These are phyloP conservation scores for Suhomyces xylopsoci DNA, from an alignment of 805 yeast species.

Conservation along the genomic window DNA sequence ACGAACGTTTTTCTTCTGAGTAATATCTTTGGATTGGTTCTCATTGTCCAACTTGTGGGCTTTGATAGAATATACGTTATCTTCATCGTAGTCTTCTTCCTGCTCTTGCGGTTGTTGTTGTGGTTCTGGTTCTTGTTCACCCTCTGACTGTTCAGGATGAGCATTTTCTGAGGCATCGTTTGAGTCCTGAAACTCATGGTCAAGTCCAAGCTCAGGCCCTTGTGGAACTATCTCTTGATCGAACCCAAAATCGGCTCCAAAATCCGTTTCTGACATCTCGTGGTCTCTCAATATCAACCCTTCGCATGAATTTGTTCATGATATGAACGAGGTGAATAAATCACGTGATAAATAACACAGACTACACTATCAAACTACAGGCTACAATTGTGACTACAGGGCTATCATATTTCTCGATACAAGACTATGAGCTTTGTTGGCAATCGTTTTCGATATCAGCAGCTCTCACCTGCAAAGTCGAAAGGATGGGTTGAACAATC, in stretches of 20 bases:
- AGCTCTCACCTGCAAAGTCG: neutral
- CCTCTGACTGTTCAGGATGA: neutral
- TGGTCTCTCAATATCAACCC: neutral
- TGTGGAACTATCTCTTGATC: neutral
- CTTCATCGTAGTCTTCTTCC: slow-evolving; percentile 16
- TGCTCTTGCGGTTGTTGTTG: neutral
- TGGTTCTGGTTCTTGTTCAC: neutral
- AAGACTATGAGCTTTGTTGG: too few species aligned
- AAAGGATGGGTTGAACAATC: neutral
- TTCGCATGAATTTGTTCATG: neutral
- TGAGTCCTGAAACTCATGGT: neutral
- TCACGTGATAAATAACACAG: neutral
- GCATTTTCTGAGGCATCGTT: neutral
- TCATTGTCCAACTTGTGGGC: slow-evolving; percentile 19
- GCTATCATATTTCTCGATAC: too few species aligned
- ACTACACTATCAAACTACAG: neutral
- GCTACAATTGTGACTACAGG: too few species aligned
- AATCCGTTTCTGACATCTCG: neutral
- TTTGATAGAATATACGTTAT: slow-evolving; percentile 18
- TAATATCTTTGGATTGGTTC: slow-evolving; percentile 11
- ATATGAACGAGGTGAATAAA: neutral
- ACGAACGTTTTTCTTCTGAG: slow-evolving; percentile 30
- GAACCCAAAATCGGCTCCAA: neutral
- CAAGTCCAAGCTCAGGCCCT: neutral
- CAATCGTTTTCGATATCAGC: too few species aligned